These are phyloP conservation scores for Syncephalastrum racemosum DNA, from an alignment of 371 early-diverging fungal species.

Conservation along the genomic window DNA sequence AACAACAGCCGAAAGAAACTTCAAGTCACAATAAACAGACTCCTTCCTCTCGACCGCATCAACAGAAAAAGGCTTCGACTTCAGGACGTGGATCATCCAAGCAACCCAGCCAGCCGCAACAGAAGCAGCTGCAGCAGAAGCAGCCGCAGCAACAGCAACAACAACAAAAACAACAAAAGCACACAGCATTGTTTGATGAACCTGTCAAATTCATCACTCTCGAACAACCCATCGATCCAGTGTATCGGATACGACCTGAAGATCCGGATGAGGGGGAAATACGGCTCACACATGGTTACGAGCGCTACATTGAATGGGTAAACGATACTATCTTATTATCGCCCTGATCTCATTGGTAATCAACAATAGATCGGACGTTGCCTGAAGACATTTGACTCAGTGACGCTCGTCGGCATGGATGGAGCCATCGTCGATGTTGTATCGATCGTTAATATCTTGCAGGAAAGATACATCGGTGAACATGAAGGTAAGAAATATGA, in stretches of 20 bases:
- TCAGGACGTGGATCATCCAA: no score
- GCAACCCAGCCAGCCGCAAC: no score
- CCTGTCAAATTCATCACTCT: constrained; percentile 36
- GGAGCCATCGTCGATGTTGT: constrained; percentile 40
- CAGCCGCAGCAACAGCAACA: neutral
- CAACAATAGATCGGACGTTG: constrained; percentile 30
- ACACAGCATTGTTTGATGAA: constrained; percentile 2
- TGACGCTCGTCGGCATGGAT: constrained; percentile 45
- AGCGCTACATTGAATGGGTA: constrained; percentile 46
- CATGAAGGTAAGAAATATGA: constrained; percentile 34
- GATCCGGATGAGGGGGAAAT: constrained; percentile 2
- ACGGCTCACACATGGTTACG: constrained; percentile 38
- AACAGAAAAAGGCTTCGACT: no score
- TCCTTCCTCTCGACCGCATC: no score
- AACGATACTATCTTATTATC: neutral
- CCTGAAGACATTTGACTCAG: constrained; percentile 25
- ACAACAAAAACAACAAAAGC: neutral
- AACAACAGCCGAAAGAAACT: no score
- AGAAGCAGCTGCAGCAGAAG: neutral
- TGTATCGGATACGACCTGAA: constrained; percentile 15
- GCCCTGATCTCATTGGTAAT: neutral
- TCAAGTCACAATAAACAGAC: no score
- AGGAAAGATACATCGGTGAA: constrained; percentile 35
- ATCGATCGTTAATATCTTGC: constrained; percentile 35
- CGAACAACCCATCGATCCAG: constrained; percentile 39